These are phyloP conservation scores for Hysterium pulicare DNA, from an alignment of 2,329 filamentous ascomycete genomes.

Conservation along the genomic window DNA sequence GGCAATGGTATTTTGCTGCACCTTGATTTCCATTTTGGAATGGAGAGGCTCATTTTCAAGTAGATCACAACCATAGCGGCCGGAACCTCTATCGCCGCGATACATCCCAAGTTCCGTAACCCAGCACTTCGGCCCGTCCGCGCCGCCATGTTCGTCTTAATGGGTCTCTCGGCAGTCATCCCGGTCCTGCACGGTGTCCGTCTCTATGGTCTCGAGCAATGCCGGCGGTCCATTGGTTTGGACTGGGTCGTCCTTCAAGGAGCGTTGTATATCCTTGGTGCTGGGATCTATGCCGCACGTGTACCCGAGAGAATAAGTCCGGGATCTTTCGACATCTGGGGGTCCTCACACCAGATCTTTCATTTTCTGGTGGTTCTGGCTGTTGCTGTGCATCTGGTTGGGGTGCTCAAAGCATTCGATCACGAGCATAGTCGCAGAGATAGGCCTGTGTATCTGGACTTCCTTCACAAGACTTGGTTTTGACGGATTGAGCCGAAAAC, in stretches of 20 bases:
- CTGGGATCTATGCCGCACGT: conserved; percentile 78
- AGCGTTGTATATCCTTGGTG: conserved; percentile 78
- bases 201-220: conserved; percentile 62
- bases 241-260: conserved; percentile 79
- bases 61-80: conserved; percentile 75
- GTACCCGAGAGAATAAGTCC: conserved; percentile 80
- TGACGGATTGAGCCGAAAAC: conserved; percentile 6
- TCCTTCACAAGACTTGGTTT: conserved; percentile 12
- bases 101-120: conserved; percentile 79
- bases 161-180: conserved; percentile 79
- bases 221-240: conserved; percentile 74
- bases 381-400: conserved; percentile 75
- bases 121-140: conserved; percentile 81
- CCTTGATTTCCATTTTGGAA: not conserved
- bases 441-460: conserved; percentile 10
- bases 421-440: conserved; percentile 61
- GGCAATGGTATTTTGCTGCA: conserved; percentile 59
- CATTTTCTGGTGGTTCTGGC: conserved; percentile 85
- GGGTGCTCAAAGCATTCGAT: conserved; percentile 81
- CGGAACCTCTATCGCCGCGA: conserved; percentile 73
- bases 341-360: conserved; percentile 94
- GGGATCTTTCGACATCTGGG: conserved; percentile 82
- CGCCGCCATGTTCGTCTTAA: conserved; percentile 81
- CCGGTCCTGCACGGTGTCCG: conserved; percentile 74
- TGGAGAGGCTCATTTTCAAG: conserved; percentile 1